phyloP scores from a whole-genome alignment of 1,284 basidiomycete species.

The Tilletia caries region DNA sequence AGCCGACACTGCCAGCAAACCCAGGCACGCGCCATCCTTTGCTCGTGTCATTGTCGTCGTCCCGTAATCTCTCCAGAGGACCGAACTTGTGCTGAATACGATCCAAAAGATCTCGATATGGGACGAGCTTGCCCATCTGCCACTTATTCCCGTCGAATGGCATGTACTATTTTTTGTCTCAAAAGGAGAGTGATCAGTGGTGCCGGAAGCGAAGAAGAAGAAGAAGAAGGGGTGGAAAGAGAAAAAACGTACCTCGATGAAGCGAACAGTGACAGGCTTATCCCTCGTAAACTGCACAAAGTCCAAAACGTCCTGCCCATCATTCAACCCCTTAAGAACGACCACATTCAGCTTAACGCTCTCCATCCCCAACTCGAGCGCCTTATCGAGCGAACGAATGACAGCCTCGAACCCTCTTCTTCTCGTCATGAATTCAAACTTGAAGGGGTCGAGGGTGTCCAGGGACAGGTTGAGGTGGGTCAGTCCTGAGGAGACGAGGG shows the following conservation, averaged over 20 bases:
- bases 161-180: constrained; percentile 64
- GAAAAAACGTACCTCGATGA: constrained; percentile 64
- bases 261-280: constrained; percentile 68
- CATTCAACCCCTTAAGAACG: constrained; percentile 75
- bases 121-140: constrained; percentile 74
- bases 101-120: constrained; percentile 33
- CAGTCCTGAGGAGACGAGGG: constrained; percentile 68
- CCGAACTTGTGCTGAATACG: constrained; percentile 27
- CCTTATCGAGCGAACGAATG: constrained; percentile 66
- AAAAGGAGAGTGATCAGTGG: background rate
- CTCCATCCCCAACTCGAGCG: constrained; percentile 58
- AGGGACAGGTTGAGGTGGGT: constrained; percentile 71
- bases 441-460: constrained; percentile 80
- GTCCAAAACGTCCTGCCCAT: constrained; percentile 66
- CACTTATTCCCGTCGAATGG: constrained; percentile 80
- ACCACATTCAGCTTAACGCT: constrained; percentile 79
- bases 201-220: background rate
- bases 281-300: constrained; percentile 73
- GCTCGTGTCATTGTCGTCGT: constrained; percentile 74
- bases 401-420: constrained; percentile 68
- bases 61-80: constrained; percentile 38
- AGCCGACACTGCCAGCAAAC: constrained; percentile 71
- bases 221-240: background rate
- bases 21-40: constrained; percentile 73
- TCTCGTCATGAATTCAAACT: constrained; percentile 80